Evolutionary conservation across 2,329 filamentous ascomycete genomes (phyloP), one percentile per base, ranked within the genome.

Genomic region (Mycosphaerella sp.): DNA sequence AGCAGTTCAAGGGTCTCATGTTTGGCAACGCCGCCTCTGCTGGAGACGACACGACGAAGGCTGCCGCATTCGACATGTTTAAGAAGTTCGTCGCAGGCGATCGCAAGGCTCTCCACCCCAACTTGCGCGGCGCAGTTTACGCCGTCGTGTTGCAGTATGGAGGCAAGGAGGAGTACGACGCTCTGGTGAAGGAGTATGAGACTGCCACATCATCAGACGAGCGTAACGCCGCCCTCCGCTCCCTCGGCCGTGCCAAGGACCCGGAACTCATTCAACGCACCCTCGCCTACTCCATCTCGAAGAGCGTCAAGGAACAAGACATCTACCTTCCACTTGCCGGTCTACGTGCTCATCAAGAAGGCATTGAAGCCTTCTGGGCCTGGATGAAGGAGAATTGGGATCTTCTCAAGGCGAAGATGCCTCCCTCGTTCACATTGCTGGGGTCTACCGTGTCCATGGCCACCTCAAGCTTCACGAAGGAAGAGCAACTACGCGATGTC

Each of bases 311-410:
- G 77, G 89, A 87, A 60, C 92, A 96, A 72, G 92, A 97, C 70
- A 84, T 96, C 60, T 96, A 95, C 74, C 83, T 95, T 69, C 91
- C 92, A 1, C 81, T 93, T 39, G 81, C 83, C 34, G 87, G 87
- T 6, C 80, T 97, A 29, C 83, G 91, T 55, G 81, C 81, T 50
- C 89, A 95, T 68, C 75, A 83, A 6, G 82, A 84, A 42, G 92
- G 92, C 62, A 86, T 95, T 53, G 77, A 87, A 54, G 87, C 87
- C 6, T 79, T 95, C 54, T 96, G 87, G 80, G 72, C 70, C 14
- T 97, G 89, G 87, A 78, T 95, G 76, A 87, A 84, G 68, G 78
- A 84, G 62, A 93, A 95, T 74, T 97, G 92, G 90, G 87, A 88
- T n/a, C 79, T 82, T 34, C 77, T 97, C 42, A 81, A 83, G 69